Percentiles rank a stretch among this genome's conserved stretches.
Evolutionary conservation across 768 basidiomycete species (phyloP).

Genomic region (Macrocybe gigantea): DNA sequence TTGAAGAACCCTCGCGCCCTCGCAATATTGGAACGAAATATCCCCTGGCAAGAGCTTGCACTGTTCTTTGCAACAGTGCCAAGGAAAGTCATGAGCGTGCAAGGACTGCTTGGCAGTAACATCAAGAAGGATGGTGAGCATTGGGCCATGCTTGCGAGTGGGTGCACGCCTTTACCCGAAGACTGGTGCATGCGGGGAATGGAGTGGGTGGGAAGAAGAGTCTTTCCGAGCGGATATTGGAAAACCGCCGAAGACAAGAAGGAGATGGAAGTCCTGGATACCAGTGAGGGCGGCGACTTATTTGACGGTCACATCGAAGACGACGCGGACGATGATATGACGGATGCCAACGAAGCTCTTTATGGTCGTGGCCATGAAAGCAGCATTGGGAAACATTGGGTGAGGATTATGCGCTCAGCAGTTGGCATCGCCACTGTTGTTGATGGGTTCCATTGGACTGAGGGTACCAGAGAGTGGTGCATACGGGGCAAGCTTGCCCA

Average conservation of each 20-base stretch:
- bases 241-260: slow-evolving; percentile 62
- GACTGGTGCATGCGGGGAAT: slow-evolving; percentile 96
- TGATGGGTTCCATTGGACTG: slow-evolving; percentile 68
- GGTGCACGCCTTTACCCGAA: slow-evolving; percentile 73
- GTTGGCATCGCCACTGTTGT: slow-evolving; percentile 64
- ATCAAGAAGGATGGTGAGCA: slow-evolving; percentile 33
- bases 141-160: slow-evolving; percentile 64
- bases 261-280: slow-evolving; percentile 81
- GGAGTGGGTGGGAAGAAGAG: slow-evolving; percentile 89
- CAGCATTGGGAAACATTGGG: slow-evolving; percentile 47
- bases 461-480: slow-evolving; percentile 54
- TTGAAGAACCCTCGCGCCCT: slow-evolving; percentile 58
- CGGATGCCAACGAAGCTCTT: slow-evolving; percentile 32
- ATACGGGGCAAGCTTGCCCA: slow-evolving; percentile 61
- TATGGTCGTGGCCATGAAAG: too few species aligned
- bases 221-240: slow-evolving; percentile 96
- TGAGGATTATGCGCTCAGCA: slow-evolving; percentile 63
- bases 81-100: slow-evolving; percentile 16
- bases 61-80: slow-evolving; percentile 57
- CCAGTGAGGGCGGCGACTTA: slow-evolving; percentile 5
- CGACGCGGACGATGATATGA: slow-evolving; percentile 37
- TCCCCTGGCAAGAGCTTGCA: slow-evolving; percentile 83
- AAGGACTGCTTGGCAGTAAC: slow-evolving; percentile 7
- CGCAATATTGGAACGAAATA: slow-evolving; percentile 59
- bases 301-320: slow-evolving; percentile 80